A percentile compares a stretch with the other conserved stretches of the same genome.
These are phyloP conservation scores for Trypanosoma boissoni DNA, from an alignment of 208 protist genomes.

Conservation along the genomic window DNA sequence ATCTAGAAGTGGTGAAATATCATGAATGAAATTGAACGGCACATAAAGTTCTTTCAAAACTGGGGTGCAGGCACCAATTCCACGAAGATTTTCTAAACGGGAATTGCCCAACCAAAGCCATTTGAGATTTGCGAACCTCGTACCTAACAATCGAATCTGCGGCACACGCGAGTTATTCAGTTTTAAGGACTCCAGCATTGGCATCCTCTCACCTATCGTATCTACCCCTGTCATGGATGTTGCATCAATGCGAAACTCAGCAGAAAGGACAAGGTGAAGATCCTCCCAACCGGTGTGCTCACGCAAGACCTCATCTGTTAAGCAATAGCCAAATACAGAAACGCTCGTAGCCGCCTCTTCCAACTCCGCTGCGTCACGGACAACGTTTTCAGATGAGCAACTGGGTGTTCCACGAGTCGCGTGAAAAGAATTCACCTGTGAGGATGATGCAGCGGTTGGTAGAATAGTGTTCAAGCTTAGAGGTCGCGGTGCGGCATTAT, in stretches of 20 bases:
- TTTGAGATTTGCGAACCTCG: constrained; percentile 48
- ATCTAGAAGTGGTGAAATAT: constrained; percentile 59
- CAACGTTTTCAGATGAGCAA: no score
- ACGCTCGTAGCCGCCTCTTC: no score
- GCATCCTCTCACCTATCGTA: constrained; percentile 45
- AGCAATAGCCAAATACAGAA: constrained; percentile 23
- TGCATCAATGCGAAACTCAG: constrained; percentile 69
- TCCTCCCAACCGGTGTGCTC: constrained; percentile 80
- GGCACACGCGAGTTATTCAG: constrained; percentile 67
- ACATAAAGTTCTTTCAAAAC: constrained; percentile 76
- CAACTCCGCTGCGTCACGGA: no score
- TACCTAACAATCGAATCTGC: constrained; percentile 67
- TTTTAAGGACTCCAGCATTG: constrained; percentile 54
- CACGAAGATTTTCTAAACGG: constrained; percentile 54
- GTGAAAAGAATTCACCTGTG: no score
- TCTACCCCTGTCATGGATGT: constrained; percentile 54
- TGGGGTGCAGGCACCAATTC: constrained; percentile 62
- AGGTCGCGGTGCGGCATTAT: no score
- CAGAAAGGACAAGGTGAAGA: constrained; percentile 51
- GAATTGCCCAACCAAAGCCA: constrained; percentile 80
- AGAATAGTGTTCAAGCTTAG: no score
- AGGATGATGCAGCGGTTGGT: no score
- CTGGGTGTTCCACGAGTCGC: neutral
- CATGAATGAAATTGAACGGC: constrained; percentile 75
- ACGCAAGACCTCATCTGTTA: constrained; percentile 63